phyloP scores from a whole-genome alignment of 257 asterid species.

The Solanum sejunctum region DNA sequence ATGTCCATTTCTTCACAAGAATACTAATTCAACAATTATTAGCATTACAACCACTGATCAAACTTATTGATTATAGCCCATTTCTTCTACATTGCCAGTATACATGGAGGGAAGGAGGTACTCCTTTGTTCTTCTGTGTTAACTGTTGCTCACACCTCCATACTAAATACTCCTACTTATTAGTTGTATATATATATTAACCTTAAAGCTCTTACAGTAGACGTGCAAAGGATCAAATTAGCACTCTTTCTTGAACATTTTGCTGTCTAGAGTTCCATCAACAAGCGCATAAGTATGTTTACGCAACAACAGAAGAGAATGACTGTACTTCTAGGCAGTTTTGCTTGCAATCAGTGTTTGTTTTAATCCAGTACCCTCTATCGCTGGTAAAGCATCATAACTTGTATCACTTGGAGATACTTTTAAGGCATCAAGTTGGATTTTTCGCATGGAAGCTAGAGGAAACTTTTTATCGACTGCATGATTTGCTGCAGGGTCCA shows the following conservation, averaged over 20 bases:
- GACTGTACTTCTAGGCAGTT: not conserved
- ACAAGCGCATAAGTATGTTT: not conserved
- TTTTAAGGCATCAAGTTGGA: not conserved
- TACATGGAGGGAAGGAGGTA: no score
- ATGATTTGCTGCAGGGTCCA: not conserved
- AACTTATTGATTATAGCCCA: not conserved
- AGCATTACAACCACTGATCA: not conserved
- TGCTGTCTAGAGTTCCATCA: not conserved
- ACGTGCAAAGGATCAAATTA: not conserved
- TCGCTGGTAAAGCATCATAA: not conserved
- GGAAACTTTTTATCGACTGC: not conserved
- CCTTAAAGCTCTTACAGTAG: not conserved
- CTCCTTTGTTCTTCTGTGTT: not conserved
- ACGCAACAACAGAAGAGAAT: not conserved
- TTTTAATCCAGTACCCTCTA: not conserved
- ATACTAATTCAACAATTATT: not conserved
- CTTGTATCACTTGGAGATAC: not conserved
- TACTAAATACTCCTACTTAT: not conserved
- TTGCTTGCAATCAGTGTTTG: not conserved
- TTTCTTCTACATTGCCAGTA: no score
- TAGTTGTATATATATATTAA: not conserved
- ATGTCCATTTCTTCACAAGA: not conserved
- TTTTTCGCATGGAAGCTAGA: not conserved
- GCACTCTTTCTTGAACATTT: not conserved
- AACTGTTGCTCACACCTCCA: not conserved